Evolutionary conservation across 768 basidiomycete species (phyloP).

Genomic region (Russula virescens): DNA sequence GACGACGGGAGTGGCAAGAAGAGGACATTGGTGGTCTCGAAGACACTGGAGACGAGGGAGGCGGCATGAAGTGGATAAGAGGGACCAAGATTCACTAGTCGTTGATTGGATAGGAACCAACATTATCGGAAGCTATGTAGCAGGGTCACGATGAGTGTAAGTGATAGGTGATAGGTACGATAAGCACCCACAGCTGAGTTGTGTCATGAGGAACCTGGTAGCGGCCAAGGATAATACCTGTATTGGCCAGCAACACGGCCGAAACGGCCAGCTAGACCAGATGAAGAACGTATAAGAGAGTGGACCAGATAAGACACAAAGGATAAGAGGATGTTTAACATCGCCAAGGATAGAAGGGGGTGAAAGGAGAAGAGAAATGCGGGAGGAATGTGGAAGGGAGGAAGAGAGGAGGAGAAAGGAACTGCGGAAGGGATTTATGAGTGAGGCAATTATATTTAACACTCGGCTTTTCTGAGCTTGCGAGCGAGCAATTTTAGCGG

Average conservation of each 20-base stretch:
- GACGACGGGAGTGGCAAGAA: background rate
- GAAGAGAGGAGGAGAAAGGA: background rate
- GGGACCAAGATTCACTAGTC: background rate
- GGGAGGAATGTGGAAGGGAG: background rate
- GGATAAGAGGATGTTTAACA: background rate
- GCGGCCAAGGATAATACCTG: background rate
- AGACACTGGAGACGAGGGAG: background rate
- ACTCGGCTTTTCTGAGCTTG: background rate
- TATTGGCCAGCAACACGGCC: background rate
- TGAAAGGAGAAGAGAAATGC: background rate
- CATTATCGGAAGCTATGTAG: background rate
- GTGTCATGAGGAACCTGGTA: background rate
- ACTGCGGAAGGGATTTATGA: background rate
- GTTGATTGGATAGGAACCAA: background rate
- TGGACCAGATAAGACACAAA: background rate
- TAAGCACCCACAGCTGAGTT: background rate
- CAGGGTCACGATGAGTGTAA: too few species aligned
- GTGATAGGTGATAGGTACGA: background rate
- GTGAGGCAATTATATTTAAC: background rate
- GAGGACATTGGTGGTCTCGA: background rate
- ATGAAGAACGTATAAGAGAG: background rate
- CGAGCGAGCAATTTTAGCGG: slow-evolving; percentile 22
- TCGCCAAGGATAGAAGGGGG: background rate
- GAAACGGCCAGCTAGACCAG: background rate
- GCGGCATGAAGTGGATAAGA: background rate